Evolutionary conservation across 345 rosid species (phyloP), one percentile per base, ranked within the genome.

Genomic region (Eutrema yunnanense): DNA sequence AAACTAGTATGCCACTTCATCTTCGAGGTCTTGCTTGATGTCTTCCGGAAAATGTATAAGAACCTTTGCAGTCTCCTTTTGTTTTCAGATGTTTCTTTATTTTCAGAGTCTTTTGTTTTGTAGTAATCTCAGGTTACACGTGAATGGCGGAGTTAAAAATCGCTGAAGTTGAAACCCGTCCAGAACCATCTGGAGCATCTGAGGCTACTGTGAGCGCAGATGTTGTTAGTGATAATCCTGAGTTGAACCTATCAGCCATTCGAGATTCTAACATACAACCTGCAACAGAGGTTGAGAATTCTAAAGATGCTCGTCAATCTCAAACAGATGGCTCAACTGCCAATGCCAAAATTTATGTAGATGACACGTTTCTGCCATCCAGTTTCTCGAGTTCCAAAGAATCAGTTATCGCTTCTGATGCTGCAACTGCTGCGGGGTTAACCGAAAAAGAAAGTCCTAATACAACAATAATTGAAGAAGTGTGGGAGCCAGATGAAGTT

Each of bases 101-200:
- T 19, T 44, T 51, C 1, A 36, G 4, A 9, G 22, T 43, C 42
- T 14, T 50, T 32, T 26, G 50, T 52, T 16, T 37, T 46, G 56
- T 67, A 26, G 56, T 57, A 32, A 72, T 80, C 76, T 78, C 74
- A 84, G 59, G 63, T 46, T 33, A 71, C 48, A 73, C 10, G 43
- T 13, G 16, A 69, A 86, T 88, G 89, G 90, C 79, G 69, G 84
- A 81, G 50, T 76, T 62, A 52, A 81, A 82, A 75, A 14, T 67
- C 8, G 14, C 62, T 71, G 72, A 77, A 69, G 71, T 36, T 42
- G 54, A 34, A 14, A 69, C 78, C 49, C 61, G 68, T 76, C 40
- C 46, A 44, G 80, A 58, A 48, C 32, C 79, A 51, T 69, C 68
- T 43, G 50, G 34, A 62, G 32, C 68, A 19, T 12, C 73, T 9